Evolutionary conservation across 2,329 filamentous ascomycete genomes (phyloP).

Genomic region (Lasiodiplodia gonubiensis): DNA sequence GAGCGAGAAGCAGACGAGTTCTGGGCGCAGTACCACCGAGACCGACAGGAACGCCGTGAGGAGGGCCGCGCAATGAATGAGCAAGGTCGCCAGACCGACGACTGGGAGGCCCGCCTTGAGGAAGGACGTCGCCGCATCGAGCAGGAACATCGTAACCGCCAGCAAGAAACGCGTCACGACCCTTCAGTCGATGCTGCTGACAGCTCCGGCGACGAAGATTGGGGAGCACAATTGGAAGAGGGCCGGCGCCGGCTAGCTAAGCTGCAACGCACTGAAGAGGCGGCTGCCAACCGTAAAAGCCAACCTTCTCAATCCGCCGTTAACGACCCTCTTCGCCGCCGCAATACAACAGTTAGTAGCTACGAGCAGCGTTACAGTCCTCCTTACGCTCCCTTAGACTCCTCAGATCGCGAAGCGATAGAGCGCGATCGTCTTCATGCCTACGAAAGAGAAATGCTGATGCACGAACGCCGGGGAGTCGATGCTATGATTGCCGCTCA

Average conservation of each 20-base stretch:
- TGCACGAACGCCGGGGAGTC: neutral
- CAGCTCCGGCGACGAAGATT: conserved; percentile 9
- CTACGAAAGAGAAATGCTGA: neutral
- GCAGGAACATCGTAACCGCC: neutral
- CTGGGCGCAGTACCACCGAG: conserved; percentile 3
- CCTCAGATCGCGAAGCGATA: neutral
- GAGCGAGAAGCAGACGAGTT: conserved; percentile 16
- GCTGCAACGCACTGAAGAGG: neutral
- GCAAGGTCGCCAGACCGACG: neutral
- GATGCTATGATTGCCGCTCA: conserved; percentile 14
- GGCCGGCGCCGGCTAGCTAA: conserved; percentile 15
- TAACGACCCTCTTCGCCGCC: neutral
- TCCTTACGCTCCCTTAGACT: neutral
- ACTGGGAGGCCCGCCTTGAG: conserved; percentile 18
- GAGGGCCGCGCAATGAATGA: conserved; percentile 5
- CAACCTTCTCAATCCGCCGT: neutral
- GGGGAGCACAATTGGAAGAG: conserved; percentile 4
- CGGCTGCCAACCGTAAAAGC: neutral
- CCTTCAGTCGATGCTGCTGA: neutral
- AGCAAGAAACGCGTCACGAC: neutral
- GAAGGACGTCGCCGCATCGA: conserved; percentile 15
- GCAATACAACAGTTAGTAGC: conserved; percentile 1
- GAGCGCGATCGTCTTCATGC: conserved; percentile 9
- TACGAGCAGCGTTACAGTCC: neutral
- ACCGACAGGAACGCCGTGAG: conserved; percentile 7